Conservation (phyloP, 257 asterid species). For the Paraleonurus japonicus region DNA sequence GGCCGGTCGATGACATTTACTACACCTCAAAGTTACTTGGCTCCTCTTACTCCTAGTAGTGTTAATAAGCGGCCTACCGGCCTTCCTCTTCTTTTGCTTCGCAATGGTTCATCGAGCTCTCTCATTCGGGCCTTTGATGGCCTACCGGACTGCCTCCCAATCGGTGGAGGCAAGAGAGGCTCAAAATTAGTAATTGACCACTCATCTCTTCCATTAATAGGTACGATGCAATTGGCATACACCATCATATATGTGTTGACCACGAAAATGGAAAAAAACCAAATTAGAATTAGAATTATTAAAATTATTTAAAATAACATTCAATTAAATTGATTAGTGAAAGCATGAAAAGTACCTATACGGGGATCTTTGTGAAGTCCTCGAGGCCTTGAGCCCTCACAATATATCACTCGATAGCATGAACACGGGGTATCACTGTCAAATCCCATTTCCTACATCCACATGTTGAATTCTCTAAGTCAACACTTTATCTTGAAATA, state of each 20-base stretch:
- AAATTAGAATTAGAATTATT: too few species aligned
- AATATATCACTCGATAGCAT: neutral
- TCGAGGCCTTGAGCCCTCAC: neutral
- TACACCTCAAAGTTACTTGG: too few species aligned
- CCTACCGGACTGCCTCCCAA: neutral
- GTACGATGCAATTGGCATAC: neutral
- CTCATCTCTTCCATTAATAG: neutral
- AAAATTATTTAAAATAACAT: too few species aligned
- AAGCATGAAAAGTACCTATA: too few species aligned
- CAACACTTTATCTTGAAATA: neutral
- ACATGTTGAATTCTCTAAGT: neutral
- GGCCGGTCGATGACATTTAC: too few species aligned
- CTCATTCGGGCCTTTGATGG: neutral
- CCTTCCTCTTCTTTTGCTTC: neutral
- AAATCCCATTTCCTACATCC: neutral
- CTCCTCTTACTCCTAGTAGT: too few species aligned
- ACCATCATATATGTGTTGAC: neutral
- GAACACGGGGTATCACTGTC: neutral
- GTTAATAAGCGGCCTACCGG: neutral
- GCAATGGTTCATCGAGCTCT: neutral
- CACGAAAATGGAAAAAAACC: too few species aligned
- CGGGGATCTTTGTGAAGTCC: neutral
- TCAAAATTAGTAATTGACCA: too few species aligned
- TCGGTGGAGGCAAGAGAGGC: neutral
- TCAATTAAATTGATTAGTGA: too few species aligned